Evolutionary conservation across 257 asterid species (phyloP).

Genomic region (Solanum ossicruentum): DNA sequence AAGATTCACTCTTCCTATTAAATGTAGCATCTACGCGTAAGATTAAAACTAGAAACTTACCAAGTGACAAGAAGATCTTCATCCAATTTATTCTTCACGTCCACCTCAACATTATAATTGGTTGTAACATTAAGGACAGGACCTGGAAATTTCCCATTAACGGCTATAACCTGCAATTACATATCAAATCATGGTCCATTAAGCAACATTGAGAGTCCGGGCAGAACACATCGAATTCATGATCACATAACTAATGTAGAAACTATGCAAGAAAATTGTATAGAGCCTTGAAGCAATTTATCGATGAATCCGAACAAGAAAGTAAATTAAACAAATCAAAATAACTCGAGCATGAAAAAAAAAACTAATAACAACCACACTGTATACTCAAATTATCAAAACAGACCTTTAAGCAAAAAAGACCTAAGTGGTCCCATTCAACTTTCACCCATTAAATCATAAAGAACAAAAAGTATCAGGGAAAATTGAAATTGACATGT

Average conservation of each 20-base stretch:
- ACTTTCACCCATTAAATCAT: background rate
- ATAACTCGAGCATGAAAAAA: background rate
- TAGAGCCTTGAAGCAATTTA: background rate
- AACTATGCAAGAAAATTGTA: background rate
- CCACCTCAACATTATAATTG: conserved; percentile 70
- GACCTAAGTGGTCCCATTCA: background rate
- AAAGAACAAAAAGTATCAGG: background rate
- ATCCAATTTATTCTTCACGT: conserved; percentile 74
- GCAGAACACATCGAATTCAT: background rate
- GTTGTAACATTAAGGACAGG: conserved; percentile 78
- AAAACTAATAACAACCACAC: background rate
- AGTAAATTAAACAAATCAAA: background rate
- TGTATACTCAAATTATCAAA: background rate
- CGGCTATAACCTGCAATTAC: conserved; percentile 62
- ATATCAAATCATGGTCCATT: background rate
- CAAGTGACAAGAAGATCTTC: conserved; percentile 78
- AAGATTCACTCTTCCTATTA: background rate
- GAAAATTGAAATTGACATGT: background rate
- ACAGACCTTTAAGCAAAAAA: background rate
- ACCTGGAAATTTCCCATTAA: conserved; percentile 81
- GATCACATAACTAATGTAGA: background rate
- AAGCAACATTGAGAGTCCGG: background rate
- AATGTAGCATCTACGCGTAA: background rate
- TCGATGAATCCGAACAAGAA: background rate
- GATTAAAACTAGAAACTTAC: conserved; percentile 17